Conservation (phyloP, 805 yeast species). For the Ogataea siamensis region DNA sequence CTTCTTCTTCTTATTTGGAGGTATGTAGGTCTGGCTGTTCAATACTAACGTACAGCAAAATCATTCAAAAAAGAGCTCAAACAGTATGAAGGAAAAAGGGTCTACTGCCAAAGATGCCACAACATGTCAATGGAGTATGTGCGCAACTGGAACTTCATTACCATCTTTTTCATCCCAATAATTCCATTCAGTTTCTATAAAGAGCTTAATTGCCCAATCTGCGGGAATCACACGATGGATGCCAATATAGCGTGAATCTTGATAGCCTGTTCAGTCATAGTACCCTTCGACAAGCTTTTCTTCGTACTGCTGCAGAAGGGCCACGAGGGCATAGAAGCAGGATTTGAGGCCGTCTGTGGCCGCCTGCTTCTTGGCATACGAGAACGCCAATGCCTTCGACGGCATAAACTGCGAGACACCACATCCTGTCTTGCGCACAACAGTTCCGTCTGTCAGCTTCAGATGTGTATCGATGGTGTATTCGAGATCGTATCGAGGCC, state of each 20-base stretch:
- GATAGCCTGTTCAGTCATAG: slow-evolving; percentile 15
- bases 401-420: slow-evolving; percentile 39
- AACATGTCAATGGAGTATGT: slow-evolving; percentile 27
- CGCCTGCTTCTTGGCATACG: slow-evolving; percentile 47
- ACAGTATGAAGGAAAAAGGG: slow-evolving; percentile 14
- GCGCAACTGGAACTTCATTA: slow-evolving; percentile 23
- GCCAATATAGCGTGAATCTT: slow-evolving; percentile 10
- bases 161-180: slow-evolving; percentile 28
- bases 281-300: slow-evolving; percentile 25
- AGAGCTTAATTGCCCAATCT: slow-evolving; percentile 27
- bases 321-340: slow-evolving; percentile 40
- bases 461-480: slow-evolving; percentile 34
- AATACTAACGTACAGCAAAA: slow-evolving; percentile 11
- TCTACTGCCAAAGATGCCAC: slow-evolving; percentile 30
- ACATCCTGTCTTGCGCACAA: slow-evolving; percentile 36
- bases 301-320: slow-evolving; percentile 30
- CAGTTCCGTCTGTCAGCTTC: slow-evolving; percentile 44
- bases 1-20: slow-evolving; percentile 23
- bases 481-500: slow-evolving; percentile 18
- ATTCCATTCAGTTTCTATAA: slow-evolving; percentile 26
- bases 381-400: slow-evolving; percentile 34
- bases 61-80: slow-evolving; percentile 16
- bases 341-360: slow-evolving; percentile 43
- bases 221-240: slow-evolving; percentile 19
- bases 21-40: slow-evolving; percentile 13